Conservation (phyloP, 192 early-diverging fungal genomes). For the Helicostylum pulchrum region DNA sequence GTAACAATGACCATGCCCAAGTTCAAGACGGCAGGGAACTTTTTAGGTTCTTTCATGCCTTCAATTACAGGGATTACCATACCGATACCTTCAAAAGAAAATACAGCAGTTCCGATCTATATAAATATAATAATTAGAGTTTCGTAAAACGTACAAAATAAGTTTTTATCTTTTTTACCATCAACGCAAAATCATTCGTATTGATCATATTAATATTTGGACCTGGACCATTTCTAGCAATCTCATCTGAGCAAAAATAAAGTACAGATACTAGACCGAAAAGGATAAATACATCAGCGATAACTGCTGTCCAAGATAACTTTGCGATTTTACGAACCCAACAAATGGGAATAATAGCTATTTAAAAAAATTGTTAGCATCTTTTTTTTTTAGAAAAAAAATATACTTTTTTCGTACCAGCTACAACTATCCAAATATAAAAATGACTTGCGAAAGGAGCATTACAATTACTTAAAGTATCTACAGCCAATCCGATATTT, state of each 20-base stretch:
- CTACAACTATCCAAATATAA: slow-evolving; percentile 73
- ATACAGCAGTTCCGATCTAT: slow-evolving; percentile 59
- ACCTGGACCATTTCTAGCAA: slow-evolving; percentile 49
- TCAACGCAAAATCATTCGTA: slow-evolving; percentile 56
- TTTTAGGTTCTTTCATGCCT: slow-evolving; percentile 76
- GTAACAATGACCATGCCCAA: slow-evolving; percentile 62
- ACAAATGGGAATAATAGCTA: slow-evolving; percentile 63
- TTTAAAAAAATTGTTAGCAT: slow-evolving; percentile 3
- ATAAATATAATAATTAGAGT: too few relatives aligned
- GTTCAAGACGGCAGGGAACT: slow-evolving; percentile 69
- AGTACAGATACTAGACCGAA: slow-evolving; percentile 65
- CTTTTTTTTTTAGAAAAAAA: too few relatives aligned
- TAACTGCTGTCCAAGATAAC: slow-evolving; percentile 53
- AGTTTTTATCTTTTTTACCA: slow-evolving; percentile 14
- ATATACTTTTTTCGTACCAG: too few relatives aligned
- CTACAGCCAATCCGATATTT: slow-evolving; percentile 70
- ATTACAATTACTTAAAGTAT: slow-evolving; percentile 59
- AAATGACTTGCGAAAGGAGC: slow-evolving; percentile 56
- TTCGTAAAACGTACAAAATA: too few relatives aligned
- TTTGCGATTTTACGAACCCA: slow-evolving; percentile 62
- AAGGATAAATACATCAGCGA: slow-evolving; percentile 75
- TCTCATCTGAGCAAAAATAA: slow-evolving; percentile 45
- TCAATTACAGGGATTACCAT: slow-evolving; percentile 57
- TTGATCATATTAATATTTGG: slow-evolving; percentile 59
- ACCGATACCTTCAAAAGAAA: slow-evolving; percentile 47